Base-by-base conservation (phyloP, 2,329 filamentous ascomycete species). In the Colletotrichum lentis region DNA sequence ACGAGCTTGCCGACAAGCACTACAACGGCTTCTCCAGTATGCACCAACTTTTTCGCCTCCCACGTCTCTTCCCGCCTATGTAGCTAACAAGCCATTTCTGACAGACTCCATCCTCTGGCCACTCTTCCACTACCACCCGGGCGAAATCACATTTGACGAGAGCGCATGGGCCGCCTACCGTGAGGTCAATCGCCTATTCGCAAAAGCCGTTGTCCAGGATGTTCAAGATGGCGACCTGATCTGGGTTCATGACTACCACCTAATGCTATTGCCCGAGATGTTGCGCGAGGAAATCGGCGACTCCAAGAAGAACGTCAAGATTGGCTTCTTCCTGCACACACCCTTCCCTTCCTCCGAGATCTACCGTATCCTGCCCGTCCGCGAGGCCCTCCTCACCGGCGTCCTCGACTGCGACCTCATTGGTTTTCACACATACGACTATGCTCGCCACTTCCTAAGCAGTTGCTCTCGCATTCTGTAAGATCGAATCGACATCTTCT, bases 391-490 rank as follows among this genome's bases (percentile, higher is more conserved):
- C 58, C 86, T 99, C 52, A 86, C 91, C 56, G 94, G 96, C 64
- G 89, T 98, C 46, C 85, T 99, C 41, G 91, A 97, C 77, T 97
- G 95, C 82, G 96, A 98, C 77, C 83, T 99, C 68, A 93, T 98
- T 76, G 96, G 96, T 39, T 98, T 99, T 84, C 96, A 99, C 80
- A 99, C 96, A 35, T 98, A 97, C 82, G 95, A 98, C 81, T 99
- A 99, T 76, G 95, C 94, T n/a, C 88, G 96, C 60, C 96, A 99
- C 80, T 99, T 98, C 82, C 82, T 99, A 72, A 97, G 94, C 81
- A 95, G 92, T 77, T 98, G 96, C 81, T 95, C 94, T n/a, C 91
- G 95, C 72, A 96, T 98, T 72, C 85, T 97, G 84, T 91, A 83
- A 78, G 87, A 79, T 39, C 39, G 27, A 8, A 8, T 10, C 35